Conservation (phyloP, 176 grass and related monocot genomes). For the Eremochloa ophiuroides region DNA sequence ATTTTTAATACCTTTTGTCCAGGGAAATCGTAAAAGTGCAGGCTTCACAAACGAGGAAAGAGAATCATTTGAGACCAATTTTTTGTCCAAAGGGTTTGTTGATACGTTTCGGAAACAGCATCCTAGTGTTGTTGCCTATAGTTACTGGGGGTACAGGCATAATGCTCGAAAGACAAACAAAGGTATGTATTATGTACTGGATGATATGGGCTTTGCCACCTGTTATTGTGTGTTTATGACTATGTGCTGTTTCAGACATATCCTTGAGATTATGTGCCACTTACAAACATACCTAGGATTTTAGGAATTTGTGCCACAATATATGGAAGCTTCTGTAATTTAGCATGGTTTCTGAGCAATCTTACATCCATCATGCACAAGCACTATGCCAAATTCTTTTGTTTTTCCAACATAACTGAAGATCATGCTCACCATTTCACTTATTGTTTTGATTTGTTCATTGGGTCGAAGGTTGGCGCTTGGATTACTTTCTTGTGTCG, state of each 20-base stretch:
- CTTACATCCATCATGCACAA: background rate
- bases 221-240: background rate
- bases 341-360: background rate
- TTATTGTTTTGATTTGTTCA: background rate
- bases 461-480: constrained; percentile 46
- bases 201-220: background rate
- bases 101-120: constrained; percentile 63
- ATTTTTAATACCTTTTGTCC: background rate
- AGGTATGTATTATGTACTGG: constrained; percentile 32
- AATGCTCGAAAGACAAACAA: constrained; percentile 54
- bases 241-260: background rate
- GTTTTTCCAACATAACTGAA: background rate
- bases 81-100: constrained; percentile 63
- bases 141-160: constrained; percentile 66
- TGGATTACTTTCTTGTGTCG: constrained; percentile 71
- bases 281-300: background rate
- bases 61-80: constrained; percentile 57
- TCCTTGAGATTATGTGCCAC: background rate
- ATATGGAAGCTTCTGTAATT: background rate
- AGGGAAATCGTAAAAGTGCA: constrained; percentile 68
- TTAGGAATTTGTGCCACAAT: background rate
- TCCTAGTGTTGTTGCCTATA: constrained; percentile 57
- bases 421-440: background rate
- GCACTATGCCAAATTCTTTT: background rate
- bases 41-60: constrained; percentile 68